A percentile compares a stretch with the other conserved stretches of the same genome.
Conservation (phyloP, 371 early-diverging fungal genomes). For the Mucor ambiguus region DNA sequence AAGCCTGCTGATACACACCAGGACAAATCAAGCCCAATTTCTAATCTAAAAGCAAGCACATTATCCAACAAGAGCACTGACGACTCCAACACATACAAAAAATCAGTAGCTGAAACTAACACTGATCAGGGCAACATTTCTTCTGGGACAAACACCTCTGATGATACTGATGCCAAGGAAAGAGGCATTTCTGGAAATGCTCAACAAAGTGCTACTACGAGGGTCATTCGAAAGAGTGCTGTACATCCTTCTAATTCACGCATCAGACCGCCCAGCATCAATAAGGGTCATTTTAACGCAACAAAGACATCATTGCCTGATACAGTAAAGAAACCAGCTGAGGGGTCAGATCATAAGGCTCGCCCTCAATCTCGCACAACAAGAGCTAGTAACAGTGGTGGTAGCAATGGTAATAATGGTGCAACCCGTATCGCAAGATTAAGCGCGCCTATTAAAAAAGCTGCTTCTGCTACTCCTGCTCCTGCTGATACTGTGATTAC, state of each 20-base stretch:
- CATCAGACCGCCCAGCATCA: constrained; percentile 10
- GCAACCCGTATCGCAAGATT: constrained; percentile 14
- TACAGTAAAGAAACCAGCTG: neutral
- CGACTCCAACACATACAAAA: neutral
- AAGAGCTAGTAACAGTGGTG: constrained; percentile 3
- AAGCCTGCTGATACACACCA: neutral
- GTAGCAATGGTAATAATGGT: neutral
- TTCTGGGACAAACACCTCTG: neutral
- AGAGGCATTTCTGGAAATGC: neutral
- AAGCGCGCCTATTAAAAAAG: neutral
- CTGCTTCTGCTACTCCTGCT: neutral
- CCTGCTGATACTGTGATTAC: neutral
- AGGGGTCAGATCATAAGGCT: neutral
- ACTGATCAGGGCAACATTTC: neutral
- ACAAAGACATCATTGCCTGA: neutral
- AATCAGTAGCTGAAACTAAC: neutral
- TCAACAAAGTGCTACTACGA: neutral
- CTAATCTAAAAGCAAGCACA: neutral
- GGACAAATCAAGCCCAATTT: neutral
- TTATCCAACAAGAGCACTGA: neutral
- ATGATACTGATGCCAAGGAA: neutral
- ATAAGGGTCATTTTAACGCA: neutral
- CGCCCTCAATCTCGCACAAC: neutral
- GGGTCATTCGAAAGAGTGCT: neutral
- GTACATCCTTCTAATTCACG: constrained; percentile 7